These are phyloP conservation scores for Xylogone sp. DNA, from an alignment of 2,329 filamentous ascomycete genomes.

Conservation along the genomic window DNA sequence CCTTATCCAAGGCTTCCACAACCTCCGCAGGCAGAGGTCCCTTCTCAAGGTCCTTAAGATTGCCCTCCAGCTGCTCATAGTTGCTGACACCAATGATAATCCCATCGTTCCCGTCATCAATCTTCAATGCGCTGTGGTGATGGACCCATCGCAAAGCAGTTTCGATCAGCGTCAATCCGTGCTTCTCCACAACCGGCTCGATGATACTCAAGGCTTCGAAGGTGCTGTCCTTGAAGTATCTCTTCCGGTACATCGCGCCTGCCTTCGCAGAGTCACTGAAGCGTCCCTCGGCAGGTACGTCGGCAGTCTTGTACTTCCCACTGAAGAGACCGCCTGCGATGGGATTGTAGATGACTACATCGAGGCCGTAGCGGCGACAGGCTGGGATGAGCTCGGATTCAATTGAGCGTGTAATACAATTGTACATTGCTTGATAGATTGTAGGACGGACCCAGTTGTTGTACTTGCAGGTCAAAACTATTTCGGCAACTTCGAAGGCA, in stretches of 20 bases:
- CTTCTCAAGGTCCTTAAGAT: slow-evolving; percentile 38
- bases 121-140: slow-evolving; percentile 56
- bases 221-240: slow-evolving; percentile 61
- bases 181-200: slow-evolving; percentile 55
- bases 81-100: slow-evolving; percentile 38
- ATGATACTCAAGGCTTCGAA: slow-evolving; percentile 58
- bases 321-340: slow-evolving; percentile 77
- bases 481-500: slow-evolving; percentile 82
- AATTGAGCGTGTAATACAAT: slow-evolving; percentile 71
- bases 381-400: slow-evolving; percentile 72
- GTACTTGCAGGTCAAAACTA: slow-evolving; percentile 74
- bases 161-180: slow-evolving; percentile 56
- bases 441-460: slow-evolving; percentile 78
- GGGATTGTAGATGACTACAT: slow-evolving; percentile 80
- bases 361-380: slow-evolving; percentile 71
- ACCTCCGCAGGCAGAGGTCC: slow-evolving; percentile 63
- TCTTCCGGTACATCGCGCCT: slow-evolving; percentile 50
- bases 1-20: slow-evolving; percentile 58
- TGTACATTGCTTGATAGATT: slow-evolving; percentile 87
- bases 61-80: slow-evolving; percentile 35
- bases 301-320: slow-evolving; percentile 57
- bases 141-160: slow-evolving; percentile 56
- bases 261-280: slow-evolving; percentile 53
- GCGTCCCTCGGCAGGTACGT: slow-evolving; percentile 60
- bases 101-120: slow-evolving; percentile 38